Base-by-base conservation (phyloP, 306 rosid species). In the Dalbergia cultrata region DNA sequence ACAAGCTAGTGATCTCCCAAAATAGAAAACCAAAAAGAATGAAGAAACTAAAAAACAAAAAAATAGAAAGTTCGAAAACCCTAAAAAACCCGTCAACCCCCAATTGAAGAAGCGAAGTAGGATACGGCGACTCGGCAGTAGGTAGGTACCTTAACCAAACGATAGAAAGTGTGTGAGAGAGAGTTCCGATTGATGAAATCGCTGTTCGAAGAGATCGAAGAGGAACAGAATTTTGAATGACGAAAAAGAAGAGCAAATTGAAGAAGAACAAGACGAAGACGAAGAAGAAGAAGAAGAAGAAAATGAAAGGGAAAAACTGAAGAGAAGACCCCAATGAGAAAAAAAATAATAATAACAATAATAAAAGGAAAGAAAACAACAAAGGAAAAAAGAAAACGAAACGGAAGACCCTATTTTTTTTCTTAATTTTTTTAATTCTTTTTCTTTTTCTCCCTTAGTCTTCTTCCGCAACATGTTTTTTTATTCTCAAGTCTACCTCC, bases 81-180 rank as follows among this genome's bases (percentile, higher is more conserved):
- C 81, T 77, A 54, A 54, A 76, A 50, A 77, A 77, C 54, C 73
- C 17, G 10, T 54, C 9, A 77, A 19, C 10, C 17, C 60, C 60
- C 21, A 53, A 53, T 66, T 54, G n/a, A 22, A 52, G 22, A 39
- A 52, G 4, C 45, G 35, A 64, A 77, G 33, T 54, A 49, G 22
- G 44, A 7, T 9, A 31, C 13, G 18, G 5, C 60, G 5, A n/a
- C 22, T n/a, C 26, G 26, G 17, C 26, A 21, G 17, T 16, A n/a
- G 57, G 18, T 13, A 37, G 10, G 13, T 54, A 54, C 60, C 60
- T 54, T 19, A 54, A n/a, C 60, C 1, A 4, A n/a, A 57, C 13
- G 45, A 5, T 39, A 8, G 17, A 77, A 50, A 56, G 33, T n/a
- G 11, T 5, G 67, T 37, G 33, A 31, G 66, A 10, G 21, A 4